Base-by-base conservation (phyloP, 257 asterid species). In the Jaltomata sinuosa region DNA sequence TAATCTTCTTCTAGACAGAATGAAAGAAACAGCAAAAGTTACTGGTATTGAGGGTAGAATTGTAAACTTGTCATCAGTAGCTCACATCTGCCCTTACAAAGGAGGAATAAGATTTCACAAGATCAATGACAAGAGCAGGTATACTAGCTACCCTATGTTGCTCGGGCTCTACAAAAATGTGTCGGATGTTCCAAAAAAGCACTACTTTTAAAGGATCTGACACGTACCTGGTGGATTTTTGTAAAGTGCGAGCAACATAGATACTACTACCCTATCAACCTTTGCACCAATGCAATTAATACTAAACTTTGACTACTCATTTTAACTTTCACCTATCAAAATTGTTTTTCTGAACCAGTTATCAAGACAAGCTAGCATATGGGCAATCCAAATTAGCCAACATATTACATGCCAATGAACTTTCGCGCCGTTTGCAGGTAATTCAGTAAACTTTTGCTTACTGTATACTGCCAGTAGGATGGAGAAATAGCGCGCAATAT, bases 371-470 rank as follows among this genome's bases (percentile, higher is more conserved):
- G 89, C 92, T 69, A 87, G 98, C 98, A 11, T 96, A 96, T 54
- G 99, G 97, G 5, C 99, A 93, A 81, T 96, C 98, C 50, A 96
- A 96, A 89, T 84, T 96, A 83, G 98, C 98, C 82, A 94, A 94
- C 85, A 27, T 96, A 81, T 84, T 93, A 85, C 98, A 94, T 53
- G 95, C 95, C 82, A 93, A 91, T 32, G 97, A 94, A 89, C 97
- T 96, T 78, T 92, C 98, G 21, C 90, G 90, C 3, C 93, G 88
- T 40, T 69, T 95, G 80, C 90, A 93, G 96, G 97, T 94, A 85
- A 47, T 25, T 57, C 18, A 45, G 8, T 42, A 14, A 14, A 0
- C 12, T 19, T 21, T 22, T 83, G 79, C 77, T 49, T 81, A 32
- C 21, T 27, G 5, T 68, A 15, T 45, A 5, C 1, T 76, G 9